Base-by-base conservation (phyloP, 139 green algal species). In the Microglena sp. region DNA sequence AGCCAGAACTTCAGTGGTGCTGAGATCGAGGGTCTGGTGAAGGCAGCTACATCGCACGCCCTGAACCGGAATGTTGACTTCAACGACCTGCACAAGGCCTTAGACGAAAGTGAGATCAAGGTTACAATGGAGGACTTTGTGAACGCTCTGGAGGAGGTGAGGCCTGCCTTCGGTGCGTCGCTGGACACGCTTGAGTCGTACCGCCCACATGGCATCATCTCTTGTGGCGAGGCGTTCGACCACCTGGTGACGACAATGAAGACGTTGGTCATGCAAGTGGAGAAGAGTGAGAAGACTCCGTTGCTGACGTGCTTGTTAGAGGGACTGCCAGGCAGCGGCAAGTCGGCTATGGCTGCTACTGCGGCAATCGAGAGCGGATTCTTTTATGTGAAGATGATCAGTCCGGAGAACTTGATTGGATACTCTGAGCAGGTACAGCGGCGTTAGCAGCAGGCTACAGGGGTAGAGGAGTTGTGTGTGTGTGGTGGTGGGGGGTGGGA, bases 11-110 rank as follows among this genome's bases (percentile, higher is more conserved):
- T 96, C 79, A 88, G 76, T 36, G 90, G 90, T 30, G 89, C 90
- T 22, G 94, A 99, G 75, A 87, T 99, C 27, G 92, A 99, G 82
- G 94, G 92, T 0, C 78, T 99, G 54, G 87, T 97, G 1, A 97
- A 95, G 80, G 89, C 79, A 46, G 94, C 94, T 1, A 77, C 78
- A 0, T 90, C 83, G 3, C 98, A 94, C 75, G 94, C 91, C 21
- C 82, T 99, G 2, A 94, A 95, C 73, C 74, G 92, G 22, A 92
- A 98, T 66, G 79, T 97, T 27, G 84, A 97, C 76, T 78, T 95
- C 22, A 78, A 80, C 55, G 84, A 98, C 81, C 72, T 98, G 26
- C 79, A 76, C 70, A 90, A 93, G 62, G 75, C 84, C 15, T 77
- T 99, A 6, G 89, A 97, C 61, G 90, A 97, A 77, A 87, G 95